phyloP scores from a whole-genome alignment of 164 flowering plant genomes.

The Sextonia rubra region DNA sequence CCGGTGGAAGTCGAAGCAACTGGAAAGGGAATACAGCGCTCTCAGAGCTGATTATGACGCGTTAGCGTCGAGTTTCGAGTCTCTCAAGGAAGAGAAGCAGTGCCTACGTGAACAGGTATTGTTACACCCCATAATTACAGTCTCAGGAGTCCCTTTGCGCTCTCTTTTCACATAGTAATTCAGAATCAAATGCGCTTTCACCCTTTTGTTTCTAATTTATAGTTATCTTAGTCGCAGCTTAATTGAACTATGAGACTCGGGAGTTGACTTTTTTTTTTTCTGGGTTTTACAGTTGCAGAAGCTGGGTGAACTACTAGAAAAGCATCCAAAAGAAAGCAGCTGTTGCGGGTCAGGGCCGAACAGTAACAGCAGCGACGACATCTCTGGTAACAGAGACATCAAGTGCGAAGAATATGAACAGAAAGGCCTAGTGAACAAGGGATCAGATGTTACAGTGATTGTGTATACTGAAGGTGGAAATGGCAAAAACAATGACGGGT shows the following conservation, averaged over 20 bases:
- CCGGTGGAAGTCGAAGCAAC: constrained; percentile 73
- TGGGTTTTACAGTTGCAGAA: constrained; percentile 37
- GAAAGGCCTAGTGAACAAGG: constrained; percentile 22
- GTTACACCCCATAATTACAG: not conserved
- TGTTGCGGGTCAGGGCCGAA: constrained; percentile 5
- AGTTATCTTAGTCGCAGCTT: not conserved
- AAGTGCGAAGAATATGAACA: constrained; percentile 16
- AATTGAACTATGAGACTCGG: not conserved
- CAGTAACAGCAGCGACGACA: constrained; percentile 17
- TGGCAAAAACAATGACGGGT: constrained; percentile 13
- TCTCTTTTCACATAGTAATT: not conserved
- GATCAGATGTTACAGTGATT: constrained; percentile 11
- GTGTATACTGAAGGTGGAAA: constrained; percentile 21
- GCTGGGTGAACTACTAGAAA: constrained; percentile 28
- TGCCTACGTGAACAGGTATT: constrained; percentile 49
- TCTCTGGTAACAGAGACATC: constrained; percentile 16
- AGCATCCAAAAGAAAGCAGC: constrained; percentile 11
- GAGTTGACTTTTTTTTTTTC: not conserved
- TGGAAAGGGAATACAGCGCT: constrained; percentile 49
- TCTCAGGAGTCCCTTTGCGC: not conserved
- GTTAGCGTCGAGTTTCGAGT: constrained; percentile 35
- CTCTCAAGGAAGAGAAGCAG: constrained; percentile 50
- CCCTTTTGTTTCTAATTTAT: not conserved
- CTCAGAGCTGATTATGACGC: constrained; percentile 43
- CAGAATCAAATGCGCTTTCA: constrained; percentile 32